Conservation (phyloP, 257 asterid genomes). For the Solanum raphanifolium region DNA sequence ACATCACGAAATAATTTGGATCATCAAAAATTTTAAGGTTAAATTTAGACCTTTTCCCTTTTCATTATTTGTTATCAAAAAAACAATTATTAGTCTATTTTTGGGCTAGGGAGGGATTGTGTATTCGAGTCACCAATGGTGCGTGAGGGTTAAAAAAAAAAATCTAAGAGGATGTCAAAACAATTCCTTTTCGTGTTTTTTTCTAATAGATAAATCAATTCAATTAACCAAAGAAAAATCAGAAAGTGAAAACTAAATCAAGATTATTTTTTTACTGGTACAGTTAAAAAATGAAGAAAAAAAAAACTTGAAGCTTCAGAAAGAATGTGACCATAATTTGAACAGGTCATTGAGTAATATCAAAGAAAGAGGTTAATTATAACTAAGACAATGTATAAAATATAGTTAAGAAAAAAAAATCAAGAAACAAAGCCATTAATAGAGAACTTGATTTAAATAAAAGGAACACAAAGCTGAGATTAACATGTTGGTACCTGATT, state of each 20-base stretch:
- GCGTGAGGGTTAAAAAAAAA: not conserved
- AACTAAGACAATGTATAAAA: not conserved
- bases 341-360: slow-evolving; percentile 23
- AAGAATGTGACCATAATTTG: slow-evolving; percentile 22
- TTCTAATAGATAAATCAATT: not conserved
- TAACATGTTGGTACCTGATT: slow-evolving; percentile 17
- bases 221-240: not conserved
- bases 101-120: not conserved
- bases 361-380: slow-evolving; percentile 23
- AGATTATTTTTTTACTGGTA: not conserved
- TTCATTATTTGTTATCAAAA: not conserved
- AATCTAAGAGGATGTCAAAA: not conserved
- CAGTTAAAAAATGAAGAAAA: not conserved
- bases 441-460: slow-evolving; percentile 9
- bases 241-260: not conserved
- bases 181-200: not conserved
- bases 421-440: not conserved
- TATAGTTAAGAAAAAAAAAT: not conserved
- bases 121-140: not conserved
- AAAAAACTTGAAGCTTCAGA: slow-evolving; percentile 31
- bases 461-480: slow-evolving; percentile 15
- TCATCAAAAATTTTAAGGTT: not conserved
- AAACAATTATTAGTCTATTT: not conserved
- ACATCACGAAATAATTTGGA: not conserved
- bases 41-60: not conserved